Percentiles rank a stretch among this genome's conserved stretches.
Conservation (phyloP, 2,329 filamentous ascomycete species). For the Tolypocladium cylindrosporum region DNA sequence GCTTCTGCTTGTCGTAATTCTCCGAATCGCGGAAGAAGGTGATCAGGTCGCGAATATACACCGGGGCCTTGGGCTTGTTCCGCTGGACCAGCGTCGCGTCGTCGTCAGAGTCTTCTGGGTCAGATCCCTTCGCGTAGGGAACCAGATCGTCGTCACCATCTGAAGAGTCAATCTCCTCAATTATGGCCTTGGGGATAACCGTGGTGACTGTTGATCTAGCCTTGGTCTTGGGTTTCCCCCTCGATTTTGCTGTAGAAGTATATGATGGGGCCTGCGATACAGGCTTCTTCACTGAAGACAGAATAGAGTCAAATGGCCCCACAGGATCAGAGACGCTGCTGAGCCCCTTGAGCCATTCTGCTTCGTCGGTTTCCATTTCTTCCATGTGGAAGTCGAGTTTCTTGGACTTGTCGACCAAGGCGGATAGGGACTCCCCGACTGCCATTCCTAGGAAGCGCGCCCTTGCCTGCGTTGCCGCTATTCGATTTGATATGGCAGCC, state of each 20-base stretch:
- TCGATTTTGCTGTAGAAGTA: slow-evolving; percentile 5
- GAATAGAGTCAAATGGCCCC: slow-evolving; percentile 46
- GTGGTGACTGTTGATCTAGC: slow-evolving; percentile 13
- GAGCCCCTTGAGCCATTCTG: slow-evolving; percentile 63
- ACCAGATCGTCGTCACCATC: slow-evolving; percentile 57
- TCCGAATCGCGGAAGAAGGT: slow-evolving; percentile 69
- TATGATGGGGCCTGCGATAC: background rate
- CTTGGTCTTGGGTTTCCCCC: slow-evolving; percentile 10
- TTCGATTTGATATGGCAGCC: slow-evolving; percentile 71
- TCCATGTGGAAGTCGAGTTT: slow-evolving; percentile 77
- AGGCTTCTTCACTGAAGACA: slow-evolving; percentile 11
- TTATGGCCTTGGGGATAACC: slow-evolving; percentile 35
- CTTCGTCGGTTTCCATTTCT: slow-evolving; percentile 64
- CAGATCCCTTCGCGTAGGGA: slow-evolving; percentile 77
- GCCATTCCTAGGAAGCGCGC: slow-evolving; percentile 82
- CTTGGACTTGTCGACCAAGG: slow-evolving; percentile 57
- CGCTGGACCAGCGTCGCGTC: slow-evolving; percentile 80
- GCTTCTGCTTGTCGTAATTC: slow-evolving; percentile 71
- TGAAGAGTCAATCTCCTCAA: slow-evolving; percentile 55
- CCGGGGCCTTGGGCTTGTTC: slow-evolving; percentile 73
- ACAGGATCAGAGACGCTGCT: slow-evolving; percentile 50
- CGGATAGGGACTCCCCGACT: slow-evolving; percentile 63
- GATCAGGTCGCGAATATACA: slow-evolving; percentile 84
- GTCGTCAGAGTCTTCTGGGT: slow-evolving; percentile 85
- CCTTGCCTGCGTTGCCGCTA: slow-evolving; percentile 64